Evolutionary conservation across 768 basidiomycete genomes (phyloP).

Genomic region (Tylopilus sp.): DNA sequence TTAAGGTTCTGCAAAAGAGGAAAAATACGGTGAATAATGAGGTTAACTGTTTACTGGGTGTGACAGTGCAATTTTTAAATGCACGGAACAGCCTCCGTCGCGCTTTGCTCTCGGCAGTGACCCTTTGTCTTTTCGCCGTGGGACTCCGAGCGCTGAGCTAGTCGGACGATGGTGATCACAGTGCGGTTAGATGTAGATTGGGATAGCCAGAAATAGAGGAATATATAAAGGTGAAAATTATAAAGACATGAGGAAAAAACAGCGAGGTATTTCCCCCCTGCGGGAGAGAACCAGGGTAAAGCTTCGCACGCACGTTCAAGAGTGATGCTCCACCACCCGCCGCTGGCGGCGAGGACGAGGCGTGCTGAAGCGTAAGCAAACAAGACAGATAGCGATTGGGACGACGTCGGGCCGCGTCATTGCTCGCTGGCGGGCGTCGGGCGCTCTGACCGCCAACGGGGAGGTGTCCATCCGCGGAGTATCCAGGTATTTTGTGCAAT

Average conservation of each 20-base stretch:
- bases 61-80: neutral
- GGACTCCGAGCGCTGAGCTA: neutral
- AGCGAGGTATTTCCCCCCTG: conserved; percentile 11
- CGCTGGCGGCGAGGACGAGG: conserved; percentile 15
- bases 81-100: neutral
- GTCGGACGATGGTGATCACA: neutral
- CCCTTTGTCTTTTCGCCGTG: no score
- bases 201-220: neutral
- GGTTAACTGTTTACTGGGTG: no score
- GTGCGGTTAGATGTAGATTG: neutral
- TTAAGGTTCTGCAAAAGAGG: neutral
- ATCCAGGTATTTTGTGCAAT: conserved; percentile 15
- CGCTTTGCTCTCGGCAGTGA: neutral
- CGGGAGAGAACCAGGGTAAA: conserved; percentile 10
- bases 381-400: neutral
- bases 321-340: conserved; percentile 18
- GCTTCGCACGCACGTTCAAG: conserved; percentile 28
- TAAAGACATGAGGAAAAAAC: conserved; percentile 10
- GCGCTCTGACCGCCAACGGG: neutral
- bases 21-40: neutral
- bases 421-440: neutral
- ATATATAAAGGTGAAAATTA: conserved; percentile 8
- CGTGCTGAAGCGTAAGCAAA: conserved; percentile 6
- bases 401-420: neutral
- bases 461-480: neutral